Percentiles rank a stretch among this genome's conserved stretches.
Conservation (phyloP, 2,329 filamentous ascomycete genomes). For the Botrytis fabae region DNA sequence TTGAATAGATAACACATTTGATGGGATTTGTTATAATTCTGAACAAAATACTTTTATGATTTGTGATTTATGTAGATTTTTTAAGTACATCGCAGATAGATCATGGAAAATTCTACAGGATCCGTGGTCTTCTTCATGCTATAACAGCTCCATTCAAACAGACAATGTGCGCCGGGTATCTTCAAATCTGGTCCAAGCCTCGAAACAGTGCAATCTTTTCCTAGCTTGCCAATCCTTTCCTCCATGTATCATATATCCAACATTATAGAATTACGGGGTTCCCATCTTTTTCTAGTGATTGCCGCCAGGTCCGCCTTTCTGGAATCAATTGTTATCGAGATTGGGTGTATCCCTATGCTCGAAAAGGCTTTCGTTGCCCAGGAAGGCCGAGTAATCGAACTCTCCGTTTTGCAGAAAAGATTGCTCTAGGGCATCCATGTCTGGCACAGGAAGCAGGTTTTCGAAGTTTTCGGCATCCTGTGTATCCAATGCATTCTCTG, state of each 20-base stretch:
- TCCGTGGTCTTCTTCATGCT: not conserved
- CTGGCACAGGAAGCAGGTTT: rapidly evolving
- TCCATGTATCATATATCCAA: not conserved
- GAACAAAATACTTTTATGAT: not conserved
- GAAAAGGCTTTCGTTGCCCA: not conserved
- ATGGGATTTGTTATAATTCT: not conserved
- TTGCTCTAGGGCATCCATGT: not conserved
- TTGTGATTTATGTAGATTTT: not conserved
- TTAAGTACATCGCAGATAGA: not conserved
- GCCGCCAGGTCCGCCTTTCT: not conserved
- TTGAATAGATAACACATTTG: not conserved
- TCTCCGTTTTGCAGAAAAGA: not conserved
- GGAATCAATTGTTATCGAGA: not conserved
- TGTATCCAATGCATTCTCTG: not conserved
- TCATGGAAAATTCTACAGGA: not conserved
- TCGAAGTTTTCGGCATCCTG: rapidly evolving
- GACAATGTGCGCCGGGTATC: not conserved
- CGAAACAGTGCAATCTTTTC: not conserved
- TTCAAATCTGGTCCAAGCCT: not conserved
- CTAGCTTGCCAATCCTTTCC: not conserved
- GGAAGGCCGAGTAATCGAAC: not conserved
- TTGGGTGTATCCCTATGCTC: not conserved
- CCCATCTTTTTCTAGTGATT: not conserved
- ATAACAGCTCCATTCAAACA: too few relatives aligned
- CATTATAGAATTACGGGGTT: not conserved